Base-by-base conservation (phyloP, 148 eudicot species). In the Spergularia marina region DNA sequence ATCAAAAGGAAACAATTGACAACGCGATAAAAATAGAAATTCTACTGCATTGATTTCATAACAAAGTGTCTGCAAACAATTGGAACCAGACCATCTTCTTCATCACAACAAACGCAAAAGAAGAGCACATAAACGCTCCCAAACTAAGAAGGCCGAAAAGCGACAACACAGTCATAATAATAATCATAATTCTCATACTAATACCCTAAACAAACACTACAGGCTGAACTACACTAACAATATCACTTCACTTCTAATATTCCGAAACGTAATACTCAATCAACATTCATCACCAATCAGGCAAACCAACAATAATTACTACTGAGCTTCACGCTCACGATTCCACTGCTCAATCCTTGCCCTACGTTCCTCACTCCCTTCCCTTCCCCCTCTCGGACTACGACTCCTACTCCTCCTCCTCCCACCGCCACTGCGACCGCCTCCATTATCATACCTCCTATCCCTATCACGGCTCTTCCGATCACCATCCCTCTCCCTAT, bases 321-420 rank as follows among this genome's bases (percentile, higher is more conserved):
- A 17, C 54, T 74, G 65, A 44, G 70, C 84, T 56, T 88, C 91
- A 17, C 85, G 82, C 77, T 88, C 86, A 18, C 86, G 78, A 76
- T 88, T 88, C 91, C 91, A 88, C 68, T 88, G 85, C 80, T 81
- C 91, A 79, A 88, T 88, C 79, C 84, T 81, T 0, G 91, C 89
- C 23, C 90, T 76, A n/a, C 88, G 65, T 53, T 87, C 92, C 80
- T 83, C 90, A 49, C 90, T 89, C 17, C 87, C 86, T 71, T 89
- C 92, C 75, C 90, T 83, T 0, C 61, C 82, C 2, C 21, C 55
- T 0, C 40, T 40, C 6, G 74, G 71, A 65, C 84, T 71, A 78
- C 83, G 78, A 65, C 87, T 79, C 70, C 83, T 76, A 54, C 77
- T 71, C 72, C 80, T 74, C n/a, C 76, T 75, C 74, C 83, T 76